Conservation (phyloP, 2,329 filamentous ascomycete species). For the Sarocladiaceae sp. region DNA sequence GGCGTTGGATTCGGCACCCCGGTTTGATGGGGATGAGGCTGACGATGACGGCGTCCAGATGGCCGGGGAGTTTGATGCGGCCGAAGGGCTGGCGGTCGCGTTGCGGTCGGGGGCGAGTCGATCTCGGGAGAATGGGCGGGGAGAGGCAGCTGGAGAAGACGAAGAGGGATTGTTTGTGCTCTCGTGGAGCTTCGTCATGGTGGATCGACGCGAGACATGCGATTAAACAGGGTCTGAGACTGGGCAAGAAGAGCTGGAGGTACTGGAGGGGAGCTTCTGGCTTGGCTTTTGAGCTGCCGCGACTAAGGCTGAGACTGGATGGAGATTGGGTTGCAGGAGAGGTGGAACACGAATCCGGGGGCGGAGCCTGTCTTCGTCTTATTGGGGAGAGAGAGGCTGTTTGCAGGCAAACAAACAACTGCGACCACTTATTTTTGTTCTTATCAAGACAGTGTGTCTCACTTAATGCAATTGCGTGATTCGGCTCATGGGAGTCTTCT, state of each 20-base stretch:
- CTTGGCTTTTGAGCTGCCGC: neutral
- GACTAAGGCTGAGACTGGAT: neutral
- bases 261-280: neutral
- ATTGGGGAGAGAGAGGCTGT: too few species aligned
- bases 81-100: slow-evolving; percentile 1
- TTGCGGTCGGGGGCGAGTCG: neutral
- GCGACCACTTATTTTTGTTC: too few species aligned
- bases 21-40: neutral
- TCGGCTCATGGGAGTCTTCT: too few species aligned
- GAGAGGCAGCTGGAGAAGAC: neutral
- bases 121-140: neutral
- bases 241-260: neutral
- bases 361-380: too few species aligned
- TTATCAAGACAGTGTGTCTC: too few species aligned
- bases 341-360: too few species aligned
- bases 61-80: neutral
- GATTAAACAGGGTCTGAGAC: slow-evolving; percentile 5
- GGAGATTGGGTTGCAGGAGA: too few species aligned
- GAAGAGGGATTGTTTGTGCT: neutral
- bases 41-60: slow-evolving; percentile 1
- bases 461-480: too few species aligned
- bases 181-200: slow-evolving; percentile 7
- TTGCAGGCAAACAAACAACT: too few species aligned
- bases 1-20: neutral
- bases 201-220: slow-evolving; percentile 10